A percentile compares a stretch with the other conserved stretches of the same genome.
phyloP scores from a whole-genome alignment of 2,329 filamentous ascomycete species.

The Thyridium curvatum region DNA sequence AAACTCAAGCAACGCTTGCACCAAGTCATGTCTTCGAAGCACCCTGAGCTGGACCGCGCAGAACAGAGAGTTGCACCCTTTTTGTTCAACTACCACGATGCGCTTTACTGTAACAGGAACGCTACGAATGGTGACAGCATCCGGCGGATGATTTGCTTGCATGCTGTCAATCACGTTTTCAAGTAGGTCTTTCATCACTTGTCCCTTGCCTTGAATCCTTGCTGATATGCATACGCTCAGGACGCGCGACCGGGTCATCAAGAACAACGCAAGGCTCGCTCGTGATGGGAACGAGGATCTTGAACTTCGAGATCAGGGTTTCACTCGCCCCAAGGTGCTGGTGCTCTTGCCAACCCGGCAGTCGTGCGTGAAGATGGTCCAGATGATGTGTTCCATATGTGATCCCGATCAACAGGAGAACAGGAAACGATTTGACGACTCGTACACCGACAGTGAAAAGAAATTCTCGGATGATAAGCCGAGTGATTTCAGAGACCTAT shows the following conservation, averaged over 20 bases:
- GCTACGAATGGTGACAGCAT: constrained; percentile 61
- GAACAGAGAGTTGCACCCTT: constrained; percentile 63
- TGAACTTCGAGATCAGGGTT: constrained; percentile 87
- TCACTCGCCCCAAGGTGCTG: constrained; percentile 88
- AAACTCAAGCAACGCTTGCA: constrained; percentile 67
- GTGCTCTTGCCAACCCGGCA: constrained; percentile 86
- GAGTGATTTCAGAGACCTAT: constrained; percentile 81
- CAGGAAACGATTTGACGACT: constrained; percentile 83
- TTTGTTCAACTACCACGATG: constrained; percentile 76
- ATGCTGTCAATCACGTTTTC: constrained; percentile 86
- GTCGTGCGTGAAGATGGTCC: constrained; percentile 71
- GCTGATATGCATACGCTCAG: constrained; percentile 24
- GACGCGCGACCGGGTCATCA: constrained; percentile 84
- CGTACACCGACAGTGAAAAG: constrained; percentile 64
- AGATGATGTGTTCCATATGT: constrained; percentile 69
- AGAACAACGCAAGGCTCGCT: constrained; percentile 78
- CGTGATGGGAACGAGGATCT: constrained; percentile 59
- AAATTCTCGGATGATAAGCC: constrained; percentile 69
- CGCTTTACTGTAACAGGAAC: constrained; percentile 70
- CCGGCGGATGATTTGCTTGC: constrained; percentile 68
- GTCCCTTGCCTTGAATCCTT: neutral
- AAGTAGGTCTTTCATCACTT: constrained; percentile 47
- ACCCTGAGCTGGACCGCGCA: constrained; percentile 51
- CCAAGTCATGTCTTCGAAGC: constrained; percentile 44
- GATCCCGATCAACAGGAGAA: constrained; percentile 91